phyloP scores from a whole-genome alignment of 208 protist genomes.

The Leishmania amazonensis region DNA sequence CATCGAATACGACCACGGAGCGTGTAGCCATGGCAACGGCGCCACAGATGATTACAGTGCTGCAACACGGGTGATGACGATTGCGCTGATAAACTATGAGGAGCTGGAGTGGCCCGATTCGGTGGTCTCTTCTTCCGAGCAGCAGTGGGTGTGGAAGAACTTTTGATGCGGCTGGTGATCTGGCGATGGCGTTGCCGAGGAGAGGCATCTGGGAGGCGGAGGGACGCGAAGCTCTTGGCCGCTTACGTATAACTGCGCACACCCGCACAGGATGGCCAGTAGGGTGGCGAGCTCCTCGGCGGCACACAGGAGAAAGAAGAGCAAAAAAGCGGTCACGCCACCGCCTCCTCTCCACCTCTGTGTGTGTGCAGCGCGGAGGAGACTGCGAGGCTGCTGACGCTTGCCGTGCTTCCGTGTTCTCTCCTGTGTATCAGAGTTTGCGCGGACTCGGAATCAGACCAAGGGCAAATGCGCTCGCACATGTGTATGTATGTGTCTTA shows the following conservation, averaged over 20 bases:
- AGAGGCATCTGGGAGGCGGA: not conserved
- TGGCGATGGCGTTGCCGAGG: not conserved
- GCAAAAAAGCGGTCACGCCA: not conserved
- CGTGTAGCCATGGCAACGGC: not conserved
- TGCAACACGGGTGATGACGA: not conserved
- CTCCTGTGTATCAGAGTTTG: not conserved
- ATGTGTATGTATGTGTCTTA: not conserved
- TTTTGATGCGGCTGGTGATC: slow-evolving; percentile 4
- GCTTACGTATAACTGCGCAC: not conserved
- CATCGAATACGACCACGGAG: not conserved
- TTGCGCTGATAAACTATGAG: slow-evolving; percentile 25
- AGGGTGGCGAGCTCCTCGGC: not conserved
- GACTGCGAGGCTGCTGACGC: not conserved
- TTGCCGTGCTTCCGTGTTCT: not conserved
- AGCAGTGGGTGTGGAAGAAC: slow-evolving; percentile 9
- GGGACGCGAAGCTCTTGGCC: not conserved
- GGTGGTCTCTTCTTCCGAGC: not conserved
- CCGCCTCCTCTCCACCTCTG: not conserved
- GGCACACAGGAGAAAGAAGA: not conserved
- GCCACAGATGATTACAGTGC: not conserved
- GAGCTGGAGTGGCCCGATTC: slow-evolving; percentile 25
- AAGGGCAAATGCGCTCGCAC: not conserved
- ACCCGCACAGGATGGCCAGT: not conserved
- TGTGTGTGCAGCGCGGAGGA: not conserved
- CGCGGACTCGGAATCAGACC: not conserved